Conservation (phyloP, 2,329 filamentous ascomycete species). For the Neonectria sp. region DNA sequence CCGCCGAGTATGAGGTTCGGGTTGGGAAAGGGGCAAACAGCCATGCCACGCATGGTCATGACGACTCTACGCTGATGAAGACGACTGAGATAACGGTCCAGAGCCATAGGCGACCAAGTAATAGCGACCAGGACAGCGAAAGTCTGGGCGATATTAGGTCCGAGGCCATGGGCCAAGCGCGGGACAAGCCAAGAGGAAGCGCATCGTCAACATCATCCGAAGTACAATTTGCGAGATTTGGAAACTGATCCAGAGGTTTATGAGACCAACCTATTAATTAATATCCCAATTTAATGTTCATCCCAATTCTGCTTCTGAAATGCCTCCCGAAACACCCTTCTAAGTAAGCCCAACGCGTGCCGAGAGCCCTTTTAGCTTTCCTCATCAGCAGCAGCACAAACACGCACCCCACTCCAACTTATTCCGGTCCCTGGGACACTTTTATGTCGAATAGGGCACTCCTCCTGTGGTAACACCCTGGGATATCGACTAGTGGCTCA, state of each 20-base stretch:
- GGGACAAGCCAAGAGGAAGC: constrained; percentile 28
- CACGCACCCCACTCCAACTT: no score
- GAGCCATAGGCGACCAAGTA: constrained; percentile 28
- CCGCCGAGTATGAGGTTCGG: constrained; percentile 39
- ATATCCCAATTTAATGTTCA: background rate
- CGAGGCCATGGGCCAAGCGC: background rate
- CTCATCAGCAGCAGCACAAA: no score
- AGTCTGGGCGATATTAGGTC: constrained; percentile 22
- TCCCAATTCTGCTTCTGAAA: background rate
- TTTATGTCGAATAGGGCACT: no score
- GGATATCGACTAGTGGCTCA: no score
- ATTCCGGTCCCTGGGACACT: no score
- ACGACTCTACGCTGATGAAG: constrained; percentile 32
- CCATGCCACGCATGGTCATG: constrained; percentile 7
- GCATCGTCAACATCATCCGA: constrained; percentile 42
- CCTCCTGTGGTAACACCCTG: no score
- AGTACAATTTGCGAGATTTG: constrained; percentile 39
- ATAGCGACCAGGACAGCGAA: constrained; percentile 7
- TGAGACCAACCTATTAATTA: background rate
- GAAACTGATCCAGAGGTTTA: constrained; percentile 8
- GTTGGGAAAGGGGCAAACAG: constrained; percentile 33
- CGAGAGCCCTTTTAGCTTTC: no score
- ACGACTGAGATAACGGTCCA: constrained; percentile 39
- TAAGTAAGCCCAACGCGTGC: background rate
- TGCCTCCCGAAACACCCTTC: background rate